Evolutionary conservation across 129 eudicot genomes (phyloP).

Genomic region (Glebionis coronaria): DNA sequence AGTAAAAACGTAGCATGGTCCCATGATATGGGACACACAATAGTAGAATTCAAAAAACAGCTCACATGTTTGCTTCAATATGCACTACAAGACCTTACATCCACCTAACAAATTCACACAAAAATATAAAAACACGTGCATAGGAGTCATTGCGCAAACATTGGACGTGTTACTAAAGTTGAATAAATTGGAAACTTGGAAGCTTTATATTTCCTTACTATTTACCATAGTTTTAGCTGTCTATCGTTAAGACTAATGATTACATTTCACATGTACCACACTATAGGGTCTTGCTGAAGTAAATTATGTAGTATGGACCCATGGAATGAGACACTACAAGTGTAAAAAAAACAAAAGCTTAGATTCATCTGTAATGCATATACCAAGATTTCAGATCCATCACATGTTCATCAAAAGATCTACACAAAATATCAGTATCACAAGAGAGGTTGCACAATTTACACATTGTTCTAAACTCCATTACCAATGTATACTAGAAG

Average conservation of each 20-base stretch:
- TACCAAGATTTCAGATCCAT: conserved; percentile 14
- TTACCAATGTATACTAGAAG: too few relatives aligned
- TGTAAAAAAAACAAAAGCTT: conserved; percentile 1
- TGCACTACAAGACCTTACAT: conserved; percentile 14
- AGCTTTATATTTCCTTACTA: too few relatives aligned
- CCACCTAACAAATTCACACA: conserved; percentile 13
- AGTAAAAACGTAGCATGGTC: too few relatives aligned
- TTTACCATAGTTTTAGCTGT: too few relatives aligned
- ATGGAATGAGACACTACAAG: not conserved
- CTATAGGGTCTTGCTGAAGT: too few relatives aligned
- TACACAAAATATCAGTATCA: conserved; percentile 25
- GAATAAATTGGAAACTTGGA: too few relatives aligned
- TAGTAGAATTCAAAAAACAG: not conserved
- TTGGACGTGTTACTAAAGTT: too few relatives aligned
- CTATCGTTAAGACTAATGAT: too few relatives aligned
- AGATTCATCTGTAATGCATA: not conserved
- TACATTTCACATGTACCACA: too few relatives aligned
- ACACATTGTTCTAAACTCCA: too few relatives aligned
- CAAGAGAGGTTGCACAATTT: conserved; percentile 28
- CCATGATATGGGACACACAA: too few relatives aligned
- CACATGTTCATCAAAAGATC: conserved; percentile 22
- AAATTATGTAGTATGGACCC: not conserved
- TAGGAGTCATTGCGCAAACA: too few relatives aligned
- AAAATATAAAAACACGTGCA: not conserved
- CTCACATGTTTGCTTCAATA: conserved; percentile 2